Conservation (phyloP, 495 filamentous ascomycete species). For the Letharia columbiana region DNA sequence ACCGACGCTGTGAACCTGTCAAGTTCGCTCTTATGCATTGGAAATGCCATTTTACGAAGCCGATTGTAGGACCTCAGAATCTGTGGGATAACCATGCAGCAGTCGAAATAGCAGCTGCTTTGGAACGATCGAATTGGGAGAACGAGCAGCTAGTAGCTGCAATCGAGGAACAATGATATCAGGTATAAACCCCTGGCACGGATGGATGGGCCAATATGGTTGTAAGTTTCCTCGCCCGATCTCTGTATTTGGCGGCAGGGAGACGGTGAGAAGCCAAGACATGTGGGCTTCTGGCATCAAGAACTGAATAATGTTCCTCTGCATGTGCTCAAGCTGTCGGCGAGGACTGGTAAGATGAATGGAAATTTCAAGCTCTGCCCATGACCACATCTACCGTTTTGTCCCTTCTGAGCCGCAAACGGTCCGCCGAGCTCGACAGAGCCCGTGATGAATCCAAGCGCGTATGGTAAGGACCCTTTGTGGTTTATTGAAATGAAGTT, state of each 20-base stretch:
- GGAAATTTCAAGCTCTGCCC: not conserved
- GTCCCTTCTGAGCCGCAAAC: constrained; percentile 45
- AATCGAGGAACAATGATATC: too few species aligned
- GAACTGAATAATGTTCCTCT: constrained; percentile 38
- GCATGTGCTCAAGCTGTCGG: constrained; percentile 37
- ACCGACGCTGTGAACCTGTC: too few species aligned
- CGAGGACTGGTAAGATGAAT: constrained; percentile 32
- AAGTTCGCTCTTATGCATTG: too few species aligned
- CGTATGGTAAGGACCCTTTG: constrained; percentile 54
- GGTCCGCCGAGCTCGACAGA: constrained; percentile 36
- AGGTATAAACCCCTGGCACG: too few species aligned
- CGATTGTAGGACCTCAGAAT: too few species aligned
- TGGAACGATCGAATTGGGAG: too few species aligned
- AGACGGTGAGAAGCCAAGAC: constrained; percentile 20
- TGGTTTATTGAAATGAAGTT: constrained; percentile 68
- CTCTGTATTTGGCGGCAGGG: not conserved
- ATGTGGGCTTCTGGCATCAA: constrained; percentile 47
- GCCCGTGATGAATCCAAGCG: constrained; percentile 42
- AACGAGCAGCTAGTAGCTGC: too few species aligned
- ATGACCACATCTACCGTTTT: constrained; percentile 43
- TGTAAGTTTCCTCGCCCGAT: not conserved
- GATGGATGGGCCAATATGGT: not conserved
- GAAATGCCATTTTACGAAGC: too few species aligned
- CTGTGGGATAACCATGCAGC: too few species aligned
- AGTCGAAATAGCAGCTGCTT: too few species aligned